These are phyloP conservation scores for Debaryomyces subglobosus DNA, from an alignment of 1,139 yeast species.

Conservation along the genomic window DNA sequence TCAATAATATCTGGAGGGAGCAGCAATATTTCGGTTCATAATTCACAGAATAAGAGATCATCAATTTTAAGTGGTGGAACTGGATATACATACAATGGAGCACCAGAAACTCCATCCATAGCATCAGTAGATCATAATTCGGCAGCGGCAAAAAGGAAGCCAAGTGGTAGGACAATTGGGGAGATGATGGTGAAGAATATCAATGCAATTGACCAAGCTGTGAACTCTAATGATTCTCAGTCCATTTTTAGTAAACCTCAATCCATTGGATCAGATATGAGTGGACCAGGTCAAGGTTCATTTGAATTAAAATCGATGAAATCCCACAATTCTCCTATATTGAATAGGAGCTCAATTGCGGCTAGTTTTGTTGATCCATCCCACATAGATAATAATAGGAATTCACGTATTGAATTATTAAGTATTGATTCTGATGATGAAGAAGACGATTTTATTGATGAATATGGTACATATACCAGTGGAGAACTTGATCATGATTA, in stretches of 20 bases:
- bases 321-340: conserved; percentile 14
- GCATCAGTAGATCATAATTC: conserved; percentile 25
- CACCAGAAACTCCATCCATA: conserved; percentile 24
- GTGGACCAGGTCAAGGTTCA: conserved; percentile 9
- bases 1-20: conserved; percentile 24
- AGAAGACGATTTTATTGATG: conserved; percentile 20
- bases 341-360: conserved; percentile 36
- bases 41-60: conserved; percentile 16
- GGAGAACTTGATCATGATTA: conserved; percentile 19
- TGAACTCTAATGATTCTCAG: conserved; percentile 29
- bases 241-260: conserved; percentile 27
- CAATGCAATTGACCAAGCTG: conserved; percentile 61
- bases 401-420: conserved; percentile 54
- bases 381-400: conserved; percentile 34
- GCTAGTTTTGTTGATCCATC: conserved; percentile 32
- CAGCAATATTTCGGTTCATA: conserved; percentile 25
- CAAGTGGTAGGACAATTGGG: conserved; percentile 57
- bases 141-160: conserved; percentile 18
- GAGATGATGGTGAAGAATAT: conserved; percentile 65
- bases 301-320: conserved; percentile 19
- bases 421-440: conserved; percentile 45
- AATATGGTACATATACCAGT: conserved; percentile 18
- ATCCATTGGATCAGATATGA: conserved; percentile 22
- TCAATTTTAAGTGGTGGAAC: conserved; percentile 30
- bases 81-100: conserved; percentile 13